Percentiles rank a stretch among this genome's conserved stretches.
phyloP scores from a whole-genome alignment of 495 filamentous ascomycete genomes.

The Pyronema omphalodes region DNA sequence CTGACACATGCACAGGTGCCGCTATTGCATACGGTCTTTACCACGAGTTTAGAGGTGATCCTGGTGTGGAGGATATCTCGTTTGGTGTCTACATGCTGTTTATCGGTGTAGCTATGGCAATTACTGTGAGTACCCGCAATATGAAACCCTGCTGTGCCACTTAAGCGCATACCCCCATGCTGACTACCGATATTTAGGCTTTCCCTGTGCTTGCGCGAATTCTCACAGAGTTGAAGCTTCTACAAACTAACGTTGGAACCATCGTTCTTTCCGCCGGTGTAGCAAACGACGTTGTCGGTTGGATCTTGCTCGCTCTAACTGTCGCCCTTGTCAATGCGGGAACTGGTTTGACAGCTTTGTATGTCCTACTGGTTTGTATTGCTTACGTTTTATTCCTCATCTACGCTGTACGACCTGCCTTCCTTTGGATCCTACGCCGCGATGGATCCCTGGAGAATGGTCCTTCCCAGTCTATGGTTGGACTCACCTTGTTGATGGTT shows the following conservation, averaged over 20 bases:
- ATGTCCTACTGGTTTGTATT: conserved; percentile 57
- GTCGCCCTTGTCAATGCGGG: conserved; percentile 85
- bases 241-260: conserved; percentile 68
- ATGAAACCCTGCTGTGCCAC: not conserved
- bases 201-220: conserved; percentile 94
- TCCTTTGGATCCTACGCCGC: conserved; percentile 53
- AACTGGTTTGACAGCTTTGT: conserved; percentile 69
- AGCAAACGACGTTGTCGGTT: conserved; percentile 88
- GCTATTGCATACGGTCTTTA: conserved; percentile 80
- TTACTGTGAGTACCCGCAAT: conserved; percentile 39
- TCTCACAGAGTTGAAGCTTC: conserved; percentile 75
- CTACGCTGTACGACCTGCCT: conserved; percentile 55
- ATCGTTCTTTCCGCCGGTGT: conserved; percentile 87
- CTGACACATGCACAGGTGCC: conserved; percentile 30
- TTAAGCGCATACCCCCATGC: not conserved
- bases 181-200: conserved; percentile 31
- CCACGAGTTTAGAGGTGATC: conserved; percentile 51
- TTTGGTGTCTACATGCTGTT: conserved; percentile 84
- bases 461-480: conserved; percentile 71
- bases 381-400: conserved; percentile 65
- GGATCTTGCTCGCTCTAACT: conserved; percentile 85
- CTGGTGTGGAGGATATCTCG: conserved; percentile 37
- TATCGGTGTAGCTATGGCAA: conserved; percentile 84
- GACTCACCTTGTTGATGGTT: conserved; percentile 60
- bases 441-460: conserved; percentile 75